phyloP scores from a whole-genome alignment of 1,284 basidiomycete species.

The Porogramme epimiltina region DNA sequence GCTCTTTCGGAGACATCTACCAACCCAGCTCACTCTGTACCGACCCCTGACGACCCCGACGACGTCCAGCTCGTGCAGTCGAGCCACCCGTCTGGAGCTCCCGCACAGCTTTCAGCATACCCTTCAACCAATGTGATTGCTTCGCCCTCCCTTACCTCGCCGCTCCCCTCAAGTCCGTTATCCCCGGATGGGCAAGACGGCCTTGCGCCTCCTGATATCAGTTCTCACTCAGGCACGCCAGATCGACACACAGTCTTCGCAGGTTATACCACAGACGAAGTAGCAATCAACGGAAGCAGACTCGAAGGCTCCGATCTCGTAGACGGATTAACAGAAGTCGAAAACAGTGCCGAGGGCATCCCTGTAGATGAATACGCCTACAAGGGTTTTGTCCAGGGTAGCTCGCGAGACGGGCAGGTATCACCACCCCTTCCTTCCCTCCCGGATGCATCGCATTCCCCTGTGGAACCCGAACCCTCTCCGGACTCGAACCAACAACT shows the following conservation, averaged over 20 bases:
- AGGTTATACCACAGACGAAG: too few species aligned
- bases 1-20: background rate
- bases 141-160: too few species aligned
- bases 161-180: too few species aligned
- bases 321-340: constrained; percentile 12
- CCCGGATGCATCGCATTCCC: constrained; percentile 3
- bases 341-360: constrained; percentile 22
- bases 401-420: constrained; percentile 15
- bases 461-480: constrained; percentile 4
- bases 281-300: too few species aligned
- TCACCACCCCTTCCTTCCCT: constrained; percentile 4
- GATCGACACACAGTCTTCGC: too few species aligned
- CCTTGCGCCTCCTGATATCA: too few species aligned
- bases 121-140: too few species aligned
- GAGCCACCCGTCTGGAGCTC: too few species aligned
- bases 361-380: constrained; percentile 10
- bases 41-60: background rate
- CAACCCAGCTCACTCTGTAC: background rate
- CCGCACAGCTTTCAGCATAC: too few species aligned
- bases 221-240: too few species aligned
- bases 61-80: background rate
- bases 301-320: constrained; percentile 4
- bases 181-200: too few species aligned
- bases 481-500: constrained; percentile 17
- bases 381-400: constrained; percentile 15